Base-by-base conservation (phyloP, 768 basidiomycete genomes). In the Boletus subparvulus region DNA sequence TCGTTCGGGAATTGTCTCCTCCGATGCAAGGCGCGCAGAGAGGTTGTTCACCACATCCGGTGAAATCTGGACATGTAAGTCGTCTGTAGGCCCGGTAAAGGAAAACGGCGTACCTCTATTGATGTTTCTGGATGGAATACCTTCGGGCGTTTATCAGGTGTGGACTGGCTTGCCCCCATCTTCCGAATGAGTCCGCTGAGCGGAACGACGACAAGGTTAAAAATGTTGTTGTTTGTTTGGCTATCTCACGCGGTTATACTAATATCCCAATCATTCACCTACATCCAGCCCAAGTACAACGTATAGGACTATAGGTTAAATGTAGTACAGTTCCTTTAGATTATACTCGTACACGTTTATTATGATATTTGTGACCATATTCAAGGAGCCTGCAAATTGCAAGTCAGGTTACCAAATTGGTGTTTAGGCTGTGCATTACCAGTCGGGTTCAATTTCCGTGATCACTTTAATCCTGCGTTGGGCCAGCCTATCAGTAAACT, bases 401-500 rank as follows among this genome's bases (percentile, higher is more conserved):
- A 45, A 46, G 50, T 56, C 47, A 67, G 52, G 39, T 21, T 42
- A 19, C 13, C 14, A 26, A n/a, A 16, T 50, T 2, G 7, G 11
- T 19, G 14, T 35, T 32, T n/a, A 45, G 12, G 42, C 10, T 52
- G 3, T 24, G 59, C 74, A 8, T 65, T 65, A 87, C 96, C 96
- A 98, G 65, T 98, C 95, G 40, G 94, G 86, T 65, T 98, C 94
- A 43, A 98, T 92, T 65, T 95, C 93, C 1, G 96, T 97, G 35
- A 98, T 70, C 61, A 98, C 87, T 24, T 90, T 84, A 66, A 99
- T 97, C 69, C 97, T 93, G 56, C 4, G 16, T 36, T 11, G 13
- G 14, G 26, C 52, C 28, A 48, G 21, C 6, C 5, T 17, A 43
- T 62, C 50, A 72, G 56, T 54, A 52, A 47, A n/a, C 28, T n/a